Evolutionary conservation across 2,329 filamentous ascomycete species (phyloP).

Genomic region (Aspergillus latus): DNA sequence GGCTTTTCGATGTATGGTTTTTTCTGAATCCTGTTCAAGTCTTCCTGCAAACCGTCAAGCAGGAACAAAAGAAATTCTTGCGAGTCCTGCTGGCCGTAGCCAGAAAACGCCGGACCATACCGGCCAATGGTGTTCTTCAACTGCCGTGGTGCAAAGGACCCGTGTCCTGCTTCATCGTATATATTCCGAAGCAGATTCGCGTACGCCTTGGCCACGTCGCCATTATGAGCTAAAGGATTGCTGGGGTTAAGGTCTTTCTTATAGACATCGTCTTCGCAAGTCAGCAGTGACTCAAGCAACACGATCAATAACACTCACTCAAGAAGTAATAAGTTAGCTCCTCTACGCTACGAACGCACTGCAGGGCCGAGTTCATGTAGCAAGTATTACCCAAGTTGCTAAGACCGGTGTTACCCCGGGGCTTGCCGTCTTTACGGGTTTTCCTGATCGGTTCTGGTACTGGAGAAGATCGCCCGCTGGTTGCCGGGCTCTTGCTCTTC

Average conservation of each 20-base stretch:
- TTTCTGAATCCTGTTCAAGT: slow-evolving; percentile 87
- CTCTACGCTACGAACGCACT: slow-evolving; percentile 90
- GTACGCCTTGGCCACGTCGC: slow-evolving; percentile 83
- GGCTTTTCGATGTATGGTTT: slow-evolving; percentile 98
- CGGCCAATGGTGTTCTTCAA: slow-evolving; percentile 83
- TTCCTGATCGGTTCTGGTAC: slow-evolving; percentile 69
- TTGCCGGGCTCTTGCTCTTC: slow-evolving; percentile 44
- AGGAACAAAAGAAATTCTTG: slow-evolving; percentile 96
- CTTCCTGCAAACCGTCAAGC: slow-evolving; percentile 90
- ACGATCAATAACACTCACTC: slow-evolving; percentile 30
- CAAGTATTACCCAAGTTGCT: slow-evolving; percentile 95
- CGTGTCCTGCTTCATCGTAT: slow-evolving; percentile 65
- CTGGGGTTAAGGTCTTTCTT: slow-evolving; percentile 77
- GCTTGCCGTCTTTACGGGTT: slow-evolving; percentile 64
- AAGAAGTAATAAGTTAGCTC: slow-evolving; percentile 93
- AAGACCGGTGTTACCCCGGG: slow-evolving; percentile 75
- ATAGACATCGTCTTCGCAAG: slow-evolving; percentile 59
- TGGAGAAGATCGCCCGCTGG: slow-evolving; percentile 68
- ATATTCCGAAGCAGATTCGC: slow-evolving; percentile 73
- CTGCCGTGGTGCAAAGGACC: slow-evolving; percentile 71
- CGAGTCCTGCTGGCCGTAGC: slow-evolving; percentile 94
- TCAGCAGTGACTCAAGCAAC: slow-evolving; percentile 15
- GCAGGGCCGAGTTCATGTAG: slow-evolving; percentile 97
- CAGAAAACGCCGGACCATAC: slow-evolving; percentile 82
- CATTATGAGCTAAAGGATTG: slow-evolving; percentile 83